Evolutionary conservation across 2,329 filamentous ascomycete genomes (phyloP).

Genomic region (Colletotrichum graminicola): DNA sequence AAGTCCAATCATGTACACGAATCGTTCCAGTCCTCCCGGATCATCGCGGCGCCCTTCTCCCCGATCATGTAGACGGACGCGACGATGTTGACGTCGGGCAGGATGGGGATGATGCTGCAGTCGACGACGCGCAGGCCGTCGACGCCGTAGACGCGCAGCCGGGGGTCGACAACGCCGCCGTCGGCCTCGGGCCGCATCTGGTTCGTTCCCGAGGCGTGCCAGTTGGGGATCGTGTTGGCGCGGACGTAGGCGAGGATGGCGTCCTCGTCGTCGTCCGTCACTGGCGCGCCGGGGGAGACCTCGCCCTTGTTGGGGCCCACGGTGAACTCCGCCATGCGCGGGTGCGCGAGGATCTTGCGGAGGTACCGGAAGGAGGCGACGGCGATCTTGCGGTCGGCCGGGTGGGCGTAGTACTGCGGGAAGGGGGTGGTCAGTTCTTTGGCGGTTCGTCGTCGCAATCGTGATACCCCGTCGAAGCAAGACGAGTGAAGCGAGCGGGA

Average conservation of each 20-base stretch:
- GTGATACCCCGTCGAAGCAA: constrained; percentile 31
- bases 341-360: constrained; percentile 48
- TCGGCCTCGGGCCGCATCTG: constrained; percentile 59
- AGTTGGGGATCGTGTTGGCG: constrained; percentile 48
- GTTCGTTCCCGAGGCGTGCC: constrained; percentile 63
- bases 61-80: constrained; percentile 46
- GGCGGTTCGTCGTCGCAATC: constrained; percentile 24
- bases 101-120: constrained; percentile 59
- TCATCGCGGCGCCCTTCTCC: constrained; percentile 50
- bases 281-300: constrained; percentile 43
- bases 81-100: constrained; percentile 53
- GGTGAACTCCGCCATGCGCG: constrained; percentile 45
- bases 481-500: neutral
- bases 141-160: constrained; percentile 65
- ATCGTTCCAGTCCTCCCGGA: constrained; percentile 46
- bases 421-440: constrained; percentile 42
- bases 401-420: constrained; percentile 46
- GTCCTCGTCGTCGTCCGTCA: constrained; percentile 46
- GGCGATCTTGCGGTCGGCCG: constrained; percentile 49
- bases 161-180: constrained; percentile 44
- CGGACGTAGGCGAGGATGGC: constrained; percentile 47
- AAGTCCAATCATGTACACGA: neutral
- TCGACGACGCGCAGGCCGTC: constrained; percentile 64
- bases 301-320: constrained; percentile 45
- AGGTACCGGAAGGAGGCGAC: constrained; percentile 51